phyloP scores from a whole-genome alignment of 176 grass and related monocot genomes.

The Lolium perenne region DNA sequence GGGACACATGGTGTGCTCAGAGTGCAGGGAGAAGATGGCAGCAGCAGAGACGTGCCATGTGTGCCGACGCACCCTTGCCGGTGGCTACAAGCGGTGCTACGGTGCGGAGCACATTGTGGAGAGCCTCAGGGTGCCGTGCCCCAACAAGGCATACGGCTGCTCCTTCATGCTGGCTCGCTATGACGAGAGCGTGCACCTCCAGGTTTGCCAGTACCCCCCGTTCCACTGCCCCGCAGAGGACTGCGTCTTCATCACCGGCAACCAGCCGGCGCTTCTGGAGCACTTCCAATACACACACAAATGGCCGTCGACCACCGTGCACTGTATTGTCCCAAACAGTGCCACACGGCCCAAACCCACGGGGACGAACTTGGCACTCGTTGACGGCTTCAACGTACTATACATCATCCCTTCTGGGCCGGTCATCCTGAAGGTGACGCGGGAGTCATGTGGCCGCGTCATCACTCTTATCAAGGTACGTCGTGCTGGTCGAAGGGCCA shows the following conservation, averaged over 20 bases:
- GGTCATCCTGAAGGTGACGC: too few species aligned
- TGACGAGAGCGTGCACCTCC: background rate
- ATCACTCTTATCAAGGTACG: too few species aligned
- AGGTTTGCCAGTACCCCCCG: background rate
- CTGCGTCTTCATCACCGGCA: background rate
- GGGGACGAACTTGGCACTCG: too few species aligned
- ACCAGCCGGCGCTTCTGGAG: background rate
- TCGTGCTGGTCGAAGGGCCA: background rate
- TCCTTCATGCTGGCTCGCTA: background rate
- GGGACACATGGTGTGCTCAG: conserved; percentile 2
- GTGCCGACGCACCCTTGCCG: background rate
- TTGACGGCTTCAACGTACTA: too few species aligned
- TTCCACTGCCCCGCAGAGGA: background rate
- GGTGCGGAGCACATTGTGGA: background rate
- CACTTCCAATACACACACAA: background rate
- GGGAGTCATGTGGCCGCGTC: too few species aligned
- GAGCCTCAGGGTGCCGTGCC: background rate
- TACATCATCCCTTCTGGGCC: too few species aligned
- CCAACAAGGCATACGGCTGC: background rate
- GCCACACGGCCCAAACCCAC: too few species aligned
- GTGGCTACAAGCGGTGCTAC: conserved; percentile 6
- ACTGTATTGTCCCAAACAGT: too few species aligned
- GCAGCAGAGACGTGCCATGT: background rate
- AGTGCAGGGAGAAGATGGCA: background rate
- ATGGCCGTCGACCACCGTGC: background rate